A percentile compares a stretch with the other conserved stretches of the same genome.
Conservation (phyloP, 352 stramenopile genomes). For the Globisporangium takayamanum region DNA sequence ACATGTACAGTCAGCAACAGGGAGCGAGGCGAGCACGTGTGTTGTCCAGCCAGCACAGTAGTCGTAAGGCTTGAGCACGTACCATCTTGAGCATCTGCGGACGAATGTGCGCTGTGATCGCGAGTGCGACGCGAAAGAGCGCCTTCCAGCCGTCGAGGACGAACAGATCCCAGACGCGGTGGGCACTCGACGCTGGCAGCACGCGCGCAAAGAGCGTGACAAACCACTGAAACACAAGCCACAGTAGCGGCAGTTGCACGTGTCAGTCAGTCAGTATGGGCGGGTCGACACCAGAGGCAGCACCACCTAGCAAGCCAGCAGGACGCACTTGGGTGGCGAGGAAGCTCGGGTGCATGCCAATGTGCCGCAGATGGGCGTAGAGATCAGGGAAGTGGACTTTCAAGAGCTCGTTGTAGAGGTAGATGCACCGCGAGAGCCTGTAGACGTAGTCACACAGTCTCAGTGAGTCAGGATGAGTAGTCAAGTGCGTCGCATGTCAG, state of each 20-base stretch:
- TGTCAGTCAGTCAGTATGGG: not conserved
- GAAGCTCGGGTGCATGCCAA: slow-evolving; percentile 79
- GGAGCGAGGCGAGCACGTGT: not conserved
- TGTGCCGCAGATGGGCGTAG: slow-evolving; percentile 52
- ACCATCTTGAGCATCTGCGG: slow-evolving; percentile 56
- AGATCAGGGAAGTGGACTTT: slow-evolving; percentile 61
- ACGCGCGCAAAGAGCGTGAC: slow-evolving; percentile 76
- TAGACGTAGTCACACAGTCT: not conserved
- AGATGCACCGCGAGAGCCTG: slow-evolving; percentile 66
- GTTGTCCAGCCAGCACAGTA: not conserved
- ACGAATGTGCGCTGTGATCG: slow-evolving; percentile 50
- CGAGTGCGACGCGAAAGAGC: slow-evolving; percentile 62
- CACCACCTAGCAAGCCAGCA: not conserved
- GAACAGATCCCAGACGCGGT: slow-evolving; percentile 65
- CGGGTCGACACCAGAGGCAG: not conserved
- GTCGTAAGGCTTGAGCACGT: not conserved
- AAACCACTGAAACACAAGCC: slow-evolving; percentile 51
- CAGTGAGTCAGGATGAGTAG: not conserved
- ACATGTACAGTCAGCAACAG: not conserved
- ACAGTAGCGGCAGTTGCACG: no score
- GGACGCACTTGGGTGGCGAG: slow-evolving; percentile 60
- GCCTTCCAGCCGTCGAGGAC: slow-evolving; percentile 76
- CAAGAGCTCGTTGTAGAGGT: slow-evolving; percentile 70
- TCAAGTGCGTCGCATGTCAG: not conserved
- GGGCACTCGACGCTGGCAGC: slow-evolving; percentile 33